Conservation (phyloP, 23 red algal genomes). For the Gracilaria gracilis region DNA sequence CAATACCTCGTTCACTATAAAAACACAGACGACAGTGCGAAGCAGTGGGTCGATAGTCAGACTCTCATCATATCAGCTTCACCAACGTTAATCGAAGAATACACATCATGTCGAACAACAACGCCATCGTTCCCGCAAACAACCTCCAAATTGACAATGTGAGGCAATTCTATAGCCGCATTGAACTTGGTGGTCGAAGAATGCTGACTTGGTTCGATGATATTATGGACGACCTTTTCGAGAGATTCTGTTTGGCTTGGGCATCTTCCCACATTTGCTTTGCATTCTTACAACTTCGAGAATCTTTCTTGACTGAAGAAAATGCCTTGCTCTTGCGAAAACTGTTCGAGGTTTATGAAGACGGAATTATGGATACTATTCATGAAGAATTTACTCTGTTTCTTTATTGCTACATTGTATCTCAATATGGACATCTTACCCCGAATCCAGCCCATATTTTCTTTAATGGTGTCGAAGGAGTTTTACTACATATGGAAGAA, state of each 20-base stretch:
- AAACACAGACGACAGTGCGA: constrained; percentile 1
- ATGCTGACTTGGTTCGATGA: neutral
- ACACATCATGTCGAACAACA: neutral
- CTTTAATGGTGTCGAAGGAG: neutral
- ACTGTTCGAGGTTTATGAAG: neutral
- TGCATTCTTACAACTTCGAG: neutral
- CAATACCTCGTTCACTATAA: constrained; percentile 20
- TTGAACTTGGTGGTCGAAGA: neutral
- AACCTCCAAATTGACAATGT: neutral
- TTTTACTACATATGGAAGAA: neutral
- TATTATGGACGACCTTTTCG: neutral
- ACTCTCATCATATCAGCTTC: neutral
- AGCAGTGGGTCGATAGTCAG: neutral
- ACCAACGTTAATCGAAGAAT: neutral
- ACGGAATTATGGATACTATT: neutral
- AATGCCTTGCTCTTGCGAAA: neutral
- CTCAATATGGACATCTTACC: neutral
- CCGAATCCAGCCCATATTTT: neutral
- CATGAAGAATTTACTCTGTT: neutral
- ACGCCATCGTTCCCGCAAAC: neutral
- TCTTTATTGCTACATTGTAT: neutral
- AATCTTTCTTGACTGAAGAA: neutral
- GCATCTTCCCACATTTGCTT: neutral
- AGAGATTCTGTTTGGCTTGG: neutral
- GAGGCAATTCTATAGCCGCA: neutral